Base-by-base conservation (phyloP, 1,284 basidiomycete genomes). In the Coriolopsis trogii region DNA sequence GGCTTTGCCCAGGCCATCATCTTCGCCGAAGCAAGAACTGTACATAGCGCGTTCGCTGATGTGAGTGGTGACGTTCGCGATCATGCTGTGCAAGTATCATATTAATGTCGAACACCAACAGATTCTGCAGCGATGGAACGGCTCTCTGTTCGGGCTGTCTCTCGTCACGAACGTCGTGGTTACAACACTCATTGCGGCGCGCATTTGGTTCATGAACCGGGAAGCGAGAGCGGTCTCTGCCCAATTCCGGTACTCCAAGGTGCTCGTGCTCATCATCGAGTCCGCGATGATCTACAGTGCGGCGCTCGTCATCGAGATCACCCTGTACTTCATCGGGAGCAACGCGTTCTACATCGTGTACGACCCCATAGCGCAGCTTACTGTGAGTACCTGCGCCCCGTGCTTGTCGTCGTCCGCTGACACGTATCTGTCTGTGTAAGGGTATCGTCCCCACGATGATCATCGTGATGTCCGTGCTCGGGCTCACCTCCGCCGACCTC, bases 301-400 rank as follows among this genome's bases (percentile, higher is more conserved):
- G 29, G 71, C 73, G 10, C 60, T 73, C 43, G 58, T 73, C 40
- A 69, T 69, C 51, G 70, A 73, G 55, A 69, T 74, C 40, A 68
- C 68, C 16, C 65, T 73, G 23, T 73, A 72, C 61, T 71, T 73
- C 62, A 54, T 71, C 39, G 61, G 60, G 34, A 65, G 62, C 38
- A 73, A 73, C 59, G 67, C 70, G 10, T 72, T 73, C 60, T 74
- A 74, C 60, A 73, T 73, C 51, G 65, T 72, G 13, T 72, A 73
- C 40, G 71, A 74, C 47, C 71, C 71, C 26, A 73, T 73, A 48
- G 71, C 70, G 29, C 71, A 73, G 55, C 63, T 73, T 16, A 71
- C 71, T n/a, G 71, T 71, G 44, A 42, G 70, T 62, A 4, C 12
- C 29, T 1, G 24, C 10, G 7, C 15, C 16, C 46, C 30, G 30